phyloP scores from a whole-genome alignment of 208 protist species.

The Trypanosomatidae sp. region DNA sequence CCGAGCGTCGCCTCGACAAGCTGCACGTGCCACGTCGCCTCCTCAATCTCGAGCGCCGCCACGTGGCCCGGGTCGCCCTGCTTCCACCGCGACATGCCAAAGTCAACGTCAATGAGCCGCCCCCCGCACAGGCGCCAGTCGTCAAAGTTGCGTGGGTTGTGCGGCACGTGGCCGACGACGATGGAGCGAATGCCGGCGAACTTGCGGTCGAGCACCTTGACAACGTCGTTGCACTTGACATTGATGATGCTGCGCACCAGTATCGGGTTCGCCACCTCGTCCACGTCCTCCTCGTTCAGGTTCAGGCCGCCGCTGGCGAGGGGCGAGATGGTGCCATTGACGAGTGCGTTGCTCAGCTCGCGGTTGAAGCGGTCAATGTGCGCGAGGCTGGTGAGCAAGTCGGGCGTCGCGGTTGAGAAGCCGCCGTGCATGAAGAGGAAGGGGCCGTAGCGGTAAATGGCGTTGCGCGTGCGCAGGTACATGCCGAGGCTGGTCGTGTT shows the following conservation, averaged over 20 bases:
- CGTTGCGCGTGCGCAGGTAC: conserved; percentile 67
- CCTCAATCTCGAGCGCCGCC: conserved; percentile 75
- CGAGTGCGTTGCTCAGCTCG: conserved; percentile 38
- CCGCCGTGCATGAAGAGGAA: conserved; percentile 90
- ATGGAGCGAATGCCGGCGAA: conserved; percentile 68
- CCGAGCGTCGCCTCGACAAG: conserved; percentile 47
- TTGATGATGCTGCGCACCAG: conserved; percentile 72
- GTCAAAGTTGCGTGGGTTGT: conserved; percentile 62
- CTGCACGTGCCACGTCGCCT: conserved; percentile 50
- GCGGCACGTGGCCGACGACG: conserved; percentile 83
- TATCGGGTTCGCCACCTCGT: conserved; percentile 71
- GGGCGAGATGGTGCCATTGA: conserved; percentile 48
- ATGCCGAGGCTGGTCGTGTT: conserved; percentile 45
- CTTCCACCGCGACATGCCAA: conserved; percentile 84
- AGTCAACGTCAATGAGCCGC: conserved; percentile 76
- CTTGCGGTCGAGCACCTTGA: conserved; percentile 47
- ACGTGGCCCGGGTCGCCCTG: conserved; percentile 77
- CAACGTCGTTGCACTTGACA: conserved; percentile 66
- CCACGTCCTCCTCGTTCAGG: conserved; percentile 41
- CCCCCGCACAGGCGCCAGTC: conserved; percentile 69
- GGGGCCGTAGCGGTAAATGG: conserved; percentile 59
- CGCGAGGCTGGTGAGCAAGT: conserved; percentile 56
- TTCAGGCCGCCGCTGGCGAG: conserved; percentile 41
- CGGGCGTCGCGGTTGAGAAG: conserved; percentile 57
- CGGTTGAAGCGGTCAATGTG: conserved; percentile 69